Conservation (phyloP, 306 rosid genomes). For the Alnus glutinosa region DNA sequence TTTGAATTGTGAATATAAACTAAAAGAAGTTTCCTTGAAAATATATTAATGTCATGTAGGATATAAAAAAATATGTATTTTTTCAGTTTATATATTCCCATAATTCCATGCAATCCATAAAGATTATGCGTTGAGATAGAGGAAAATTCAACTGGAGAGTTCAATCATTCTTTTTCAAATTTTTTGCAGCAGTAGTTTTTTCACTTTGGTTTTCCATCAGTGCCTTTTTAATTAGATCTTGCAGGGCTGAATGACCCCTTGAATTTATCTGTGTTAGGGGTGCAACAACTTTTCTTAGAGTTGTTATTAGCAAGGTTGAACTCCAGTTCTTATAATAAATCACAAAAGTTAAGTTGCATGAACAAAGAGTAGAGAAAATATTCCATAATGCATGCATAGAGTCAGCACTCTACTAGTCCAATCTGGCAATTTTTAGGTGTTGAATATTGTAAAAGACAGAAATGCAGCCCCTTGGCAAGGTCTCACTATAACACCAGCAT, state of each 20-base stretch:
- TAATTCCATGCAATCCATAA: neutral
- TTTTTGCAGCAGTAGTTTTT: neutral
- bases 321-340: neutral
- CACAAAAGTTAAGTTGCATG: neutral
- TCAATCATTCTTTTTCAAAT: neutral
- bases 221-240: neutral
- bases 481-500: constrained; percentile 16
- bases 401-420: neutral
- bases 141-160: neutral
- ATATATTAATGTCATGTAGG: neutral
- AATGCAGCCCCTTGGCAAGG: constrained; percentile 8
- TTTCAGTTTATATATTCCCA: neutral
- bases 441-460: neutral
- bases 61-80: neutral
- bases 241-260: neutral
- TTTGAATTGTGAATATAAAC: neutral
- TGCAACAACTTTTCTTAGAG: neutral
- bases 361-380: neutral
- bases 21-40: neutral
- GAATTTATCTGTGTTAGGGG: neutral
- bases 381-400: neutral
- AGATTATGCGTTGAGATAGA: neutral
- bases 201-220: neutral
- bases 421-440: constrained; percentile 10
- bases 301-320: neutral